Conservation (phyloP, 805 yeast species). For the Candida vartiovaarae region DNA sequence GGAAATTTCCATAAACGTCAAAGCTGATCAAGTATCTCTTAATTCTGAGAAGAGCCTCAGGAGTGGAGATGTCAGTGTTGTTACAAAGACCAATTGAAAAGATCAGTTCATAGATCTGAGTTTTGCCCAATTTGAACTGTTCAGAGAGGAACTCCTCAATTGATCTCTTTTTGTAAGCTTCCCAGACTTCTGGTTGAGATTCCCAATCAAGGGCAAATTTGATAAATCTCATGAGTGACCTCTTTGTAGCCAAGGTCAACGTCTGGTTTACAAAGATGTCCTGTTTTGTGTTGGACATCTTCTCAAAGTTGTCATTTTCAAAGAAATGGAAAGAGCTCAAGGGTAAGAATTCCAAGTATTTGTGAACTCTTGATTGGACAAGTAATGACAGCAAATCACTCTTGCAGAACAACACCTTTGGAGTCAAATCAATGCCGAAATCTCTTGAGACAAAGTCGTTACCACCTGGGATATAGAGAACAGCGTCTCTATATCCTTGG, state of each 20-base stretch:
- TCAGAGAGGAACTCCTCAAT: conserved; percentile 52
- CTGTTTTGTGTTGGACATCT: conserved; percentile 79
- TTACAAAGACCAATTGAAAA: conserved; percentile 80
- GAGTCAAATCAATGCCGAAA: conserved; percentile 83
- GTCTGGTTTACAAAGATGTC: conserved; percentile 90
- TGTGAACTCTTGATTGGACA: conserved; percentile 79
- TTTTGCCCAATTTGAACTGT: conserved; percentile 61
- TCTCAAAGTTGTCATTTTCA: conserved; percentile 86
- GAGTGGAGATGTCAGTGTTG: conserved; percentile 51
- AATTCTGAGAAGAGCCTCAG: conserved; percentile 72
- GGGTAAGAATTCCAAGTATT: conserved; percentile 88
- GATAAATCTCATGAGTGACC: conserved; percentile 84
- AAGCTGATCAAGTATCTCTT: conserved; percentile 77
- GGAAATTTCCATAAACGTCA: conserved; percentile 92
- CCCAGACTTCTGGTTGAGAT: conserved; percentile 47
- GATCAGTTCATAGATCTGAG: conserved; percentile 78
- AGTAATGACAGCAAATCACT: conserved; percentile 78
- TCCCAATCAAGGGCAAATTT: conserved; percentile 79
- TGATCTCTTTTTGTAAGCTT: conserved; percentile 46
- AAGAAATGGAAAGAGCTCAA: conserved; percentile 86
- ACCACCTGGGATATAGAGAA: conserved; percentile 68
- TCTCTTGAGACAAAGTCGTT: conserved; percentile 46
- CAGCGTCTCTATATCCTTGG: conserved; percentile 56
- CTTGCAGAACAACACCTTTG: conserved; percentile 81
- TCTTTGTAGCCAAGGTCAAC: conserved; percentile 64